These are phyloP conservation scores for Thalassiosira mediterranea DNA, from an alignment of 352 stramenopile genomes.

Conservation along the genomic window DNA sequence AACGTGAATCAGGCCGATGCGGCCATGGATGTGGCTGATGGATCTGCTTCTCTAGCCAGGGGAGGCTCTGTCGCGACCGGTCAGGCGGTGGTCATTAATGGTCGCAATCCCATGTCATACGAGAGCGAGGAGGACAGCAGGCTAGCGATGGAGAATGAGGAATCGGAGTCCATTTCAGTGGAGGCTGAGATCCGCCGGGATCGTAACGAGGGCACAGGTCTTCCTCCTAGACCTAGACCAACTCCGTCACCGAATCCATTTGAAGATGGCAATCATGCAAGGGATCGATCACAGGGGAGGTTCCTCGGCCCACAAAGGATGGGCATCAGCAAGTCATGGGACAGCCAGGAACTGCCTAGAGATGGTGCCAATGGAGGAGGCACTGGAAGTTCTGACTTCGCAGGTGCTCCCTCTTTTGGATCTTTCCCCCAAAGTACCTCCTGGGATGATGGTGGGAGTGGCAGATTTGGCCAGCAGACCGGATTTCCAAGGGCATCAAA, in stretches of 20 bases:
- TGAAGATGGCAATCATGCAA: conserved; percentile 1
- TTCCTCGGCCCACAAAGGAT: conserved; percentile 24
- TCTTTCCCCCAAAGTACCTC: too few relatives aligned
- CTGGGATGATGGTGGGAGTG: conserved; percentile 1
- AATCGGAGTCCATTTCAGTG: conserved; percentile 19
- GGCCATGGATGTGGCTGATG: not conserved
- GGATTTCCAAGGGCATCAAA: too few relatives aligned
- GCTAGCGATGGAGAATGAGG: too few relatives aligned
- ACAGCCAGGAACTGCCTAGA: conserved; percentile 24
- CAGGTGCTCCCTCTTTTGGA: too few relatives aligned
- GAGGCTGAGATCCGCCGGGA: conserved; percentile 10
- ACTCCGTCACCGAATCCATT: not conserved
- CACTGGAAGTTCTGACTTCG: too few relatives aligned
- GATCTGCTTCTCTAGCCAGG: conserved; percentile 2
- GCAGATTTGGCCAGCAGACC: too few relatives aligned
- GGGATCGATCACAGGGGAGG: conserved; percentile 1
- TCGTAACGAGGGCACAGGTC: not conserved
- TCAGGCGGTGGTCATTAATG: conserved; percentile 8
- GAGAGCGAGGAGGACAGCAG: not conserved
- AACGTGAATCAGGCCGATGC: conserved; percentile 1
- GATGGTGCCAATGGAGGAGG: not conserved
- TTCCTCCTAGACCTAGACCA: not conserved
- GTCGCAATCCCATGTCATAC: not conserved
- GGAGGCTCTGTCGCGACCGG: too few relatives aligned
- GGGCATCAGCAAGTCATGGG: conserved; percentile 31